Base-by-base conservation (phyloP, 225 moss, liverwort and hornwort genomes). In the Antitrichia curtipendula region DNA sequence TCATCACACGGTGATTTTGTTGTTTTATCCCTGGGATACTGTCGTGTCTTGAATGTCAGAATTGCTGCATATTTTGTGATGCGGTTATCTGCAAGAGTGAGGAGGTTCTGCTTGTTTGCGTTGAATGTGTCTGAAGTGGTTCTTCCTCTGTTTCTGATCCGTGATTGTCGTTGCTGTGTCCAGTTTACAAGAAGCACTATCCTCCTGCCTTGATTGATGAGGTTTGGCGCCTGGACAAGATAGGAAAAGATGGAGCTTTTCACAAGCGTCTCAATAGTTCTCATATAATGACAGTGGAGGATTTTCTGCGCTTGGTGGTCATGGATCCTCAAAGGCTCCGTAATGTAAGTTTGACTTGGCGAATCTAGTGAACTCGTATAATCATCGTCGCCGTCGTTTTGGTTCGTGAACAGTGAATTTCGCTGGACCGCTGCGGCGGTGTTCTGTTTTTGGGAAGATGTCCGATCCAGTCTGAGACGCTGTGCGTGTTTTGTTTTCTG, bases 101-200 rank as follows among this genome's bases (percentile, higher is more conserved):
- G 34, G 45, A 45, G 16, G 3, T 16, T 73, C 7, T 41, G 49
- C 0, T n/a, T 12, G 14, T 62, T 20, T 47, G 19, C 38, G n/a
- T n/a, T n/a, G n/a, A n/a, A n/a, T n/a, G n/a, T n/a, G n/a, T n/a
- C n/a, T n/a, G n/a, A n/a, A n/a, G n/a, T n/a, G 16, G 8, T 54
- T 14, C 53, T 41, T 75, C 60, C n/a, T n/a, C 13, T 56, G 68
- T 81, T 45, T 62, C 62, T 71, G 50, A 84, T 74, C 45, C 16
- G n/a, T 82, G 4, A 4, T 49, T 60, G 72, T 86, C 57, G 45
- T 78, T 68, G 7, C 9, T 59, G 29, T 80, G 53, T 76, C 8
- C 90, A 93, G 93, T 93, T 21, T 93, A 93, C 90, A 93, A 91
- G 88, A 93, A 93, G 85, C 93, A 93, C 78, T 93, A 93, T 64